Evolutionary conservation across 257 asterid species (phyloP).

Genomic region (Ilex aquifolium): DNA sequence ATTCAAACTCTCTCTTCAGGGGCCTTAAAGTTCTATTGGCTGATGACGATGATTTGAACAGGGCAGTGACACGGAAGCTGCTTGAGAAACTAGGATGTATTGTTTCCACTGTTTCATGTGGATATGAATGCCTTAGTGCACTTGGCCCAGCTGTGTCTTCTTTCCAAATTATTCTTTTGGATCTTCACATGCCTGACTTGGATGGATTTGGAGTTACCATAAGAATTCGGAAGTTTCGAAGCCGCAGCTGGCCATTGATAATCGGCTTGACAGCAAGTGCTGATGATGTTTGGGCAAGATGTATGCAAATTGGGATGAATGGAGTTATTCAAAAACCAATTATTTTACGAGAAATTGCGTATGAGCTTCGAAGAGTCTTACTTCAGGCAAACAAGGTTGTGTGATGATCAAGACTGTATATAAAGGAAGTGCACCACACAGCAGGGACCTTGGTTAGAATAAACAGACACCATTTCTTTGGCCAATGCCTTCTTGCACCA

Average conservation of each 20-base stretch:
- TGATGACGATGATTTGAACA: conserved; percentile 63
- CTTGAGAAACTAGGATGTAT: conserved; percentile 86
- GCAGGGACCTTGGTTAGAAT: conserved; percentile 16
- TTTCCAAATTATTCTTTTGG: conserved; percentile 56
- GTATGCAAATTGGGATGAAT: conserved; percentile 64
- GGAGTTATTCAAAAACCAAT: conserved; percentile 74
- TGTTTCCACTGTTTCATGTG: conserved; percentile 68
- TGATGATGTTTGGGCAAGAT: conserved; percentile 46
- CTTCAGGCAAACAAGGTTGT: conserved; percentile 39
- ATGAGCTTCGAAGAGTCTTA: conserved; percentile 55
- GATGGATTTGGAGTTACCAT: conserved; percentile 72
- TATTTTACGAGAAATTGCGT: conserved; percentile 50
- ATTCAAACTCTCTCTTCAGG: conserved; percentile 47
- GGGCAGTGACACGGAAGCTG: conserved; percentile 68
- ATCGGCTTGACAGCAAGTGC: conserved; percentile 58
- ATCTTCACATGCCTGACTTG: conserved; percentile 73
- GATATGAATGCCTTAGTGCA: conserved; percentile 66
- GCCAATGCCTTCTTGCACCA: conserved; percentile 16
- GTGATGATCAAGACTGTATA: conserved; percentile 12
- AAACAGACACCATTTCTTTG: conserved; percentile 10
- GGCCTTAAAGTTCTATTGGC: conserved; percentile 76
- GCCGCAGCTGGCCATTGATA: conserved; percentile 74
- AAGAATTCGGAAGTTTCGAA: conserved; percentile 62
- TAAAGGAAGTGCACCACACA: background rate
- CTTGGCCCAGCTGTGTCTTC: conserved; percentile 46